Conservation (phyloP, 176 grass and related monocot genomes). For the Raddia distichophylla region DNA sequence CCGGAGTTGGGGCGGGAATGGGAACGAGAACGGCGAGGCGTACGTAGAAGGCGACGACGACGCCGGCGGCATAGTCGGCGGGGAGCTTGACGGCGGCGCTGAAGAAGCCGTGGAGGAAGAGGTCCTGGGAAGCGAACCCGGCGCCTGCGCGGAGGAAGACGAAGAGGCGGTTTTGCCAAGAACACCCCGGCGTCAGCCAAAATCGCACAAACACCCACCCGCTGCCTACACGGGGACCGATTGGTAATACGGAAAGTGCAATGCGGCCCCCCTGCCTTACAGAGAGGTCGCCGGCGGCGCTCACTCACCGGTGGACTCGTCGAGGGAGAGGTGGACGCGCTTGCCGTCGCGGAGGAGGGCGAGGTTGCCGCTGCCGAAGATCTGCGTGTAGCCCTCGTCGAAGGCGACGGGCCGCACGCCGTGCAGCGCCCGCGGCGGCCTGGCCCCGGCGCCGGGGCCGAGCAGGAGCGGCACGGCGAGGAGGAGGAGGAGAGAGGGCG, state of each 20-base stretch:
- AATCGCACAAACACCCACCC: not conserved
- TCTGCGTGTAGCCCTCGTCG: slow-evolving; percentile 77
- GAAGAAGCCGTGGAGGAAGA: slow-evolving; percentile 86
- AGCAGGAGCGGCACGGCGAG: not conserved
- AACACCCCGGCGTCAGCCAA: not conserved
- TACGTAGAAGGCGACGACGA: slow-evolving; percentile 92
- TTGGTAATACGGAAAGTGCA: not conserved
- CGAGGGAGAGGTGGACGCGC: slow-evolving; percentile 73
- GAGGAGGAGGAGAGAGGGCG: not conserved
- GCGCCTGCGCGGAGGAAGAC: slow-evolving; percentile 53
- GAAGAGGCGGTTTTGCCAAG: not conserved
- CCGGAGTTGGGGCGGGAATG: not conserved
- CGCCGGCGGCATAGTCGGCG: slow-evolving; percentile 75
- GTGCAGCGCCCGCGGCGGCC: slow-evolving; percentile 36
- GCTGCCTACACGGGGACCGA: not conserved
- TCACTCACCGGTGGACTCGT: slow-evolving; percentile 77
- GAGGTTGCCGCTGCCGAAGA: slow-evolving; percentile 82
- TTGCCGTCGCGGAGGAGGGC: slow-evolving; percentile 64
- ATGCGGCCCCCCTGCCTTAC: not conserved
- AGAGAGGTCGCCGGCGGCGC: not conserved
- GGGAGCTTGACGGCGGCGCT: slow-evolving; percentile 89
- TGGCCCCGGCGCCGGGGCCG: slow-evolving; percentile 21
- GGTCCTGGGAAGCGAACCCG: slow-evolving; percentile 87
- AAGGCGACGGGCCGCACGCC: slow-evolving; percentile 60
- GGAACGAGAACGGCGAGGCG: not conserved